Percentiles rank a stretch among this genome's conserved stretches.
Evolutionary conservation across 1,139 yeast genomes (phyloP).

Genomic region (Yamadazyma mexicana): DNA sequence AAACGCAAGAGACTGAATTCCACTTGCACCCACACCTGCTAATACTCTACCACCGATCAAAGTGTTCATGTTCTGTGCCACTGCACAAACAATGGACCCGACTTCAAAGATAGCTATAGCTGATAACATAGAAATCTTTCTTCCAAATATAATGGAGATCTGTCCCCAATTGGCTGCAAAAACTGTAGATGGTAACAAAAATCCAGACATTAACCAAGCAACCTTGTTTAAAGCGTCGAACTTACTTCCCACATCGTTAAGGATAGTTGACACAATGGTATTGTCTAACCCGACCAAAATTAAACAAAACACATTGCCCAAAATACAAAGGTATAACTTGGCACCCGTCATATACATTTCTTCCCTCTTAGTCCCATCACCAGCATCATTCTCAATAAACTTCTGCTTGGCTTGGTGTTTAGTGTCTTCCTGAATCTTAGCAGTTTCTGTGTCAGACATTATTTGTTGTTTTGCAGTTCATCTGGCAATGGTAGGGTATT

Average conservation of each 20-base stretch:
- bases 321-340: slow-evolving; percentile 26
- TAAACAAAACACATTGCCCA: slow-evolving; percentile 29
- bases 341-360: slow-evolving; percentile 37
- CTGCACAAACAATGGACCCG: slow-evolving; percentile 41
- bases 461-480: no score
- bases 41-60: slow-evolving; percentile 41
- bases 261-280: slow-evolving; percentile 39
- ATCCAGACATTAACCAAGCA: slow-evolving; percentile 65
- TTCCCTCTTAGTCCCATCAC: slow-evolving; percentile 42
- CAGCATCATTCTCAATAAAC: slow-evolving; percentile 39
- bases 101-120: slow-evolving; percentile 36
- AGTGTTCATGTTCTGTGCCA: slow-evolving; percentile 32
- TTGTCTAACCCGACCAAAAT: slow-evolving; percentile 43
- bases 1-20: slow-evolving; percentile 28
- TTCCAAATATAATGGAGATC: slow-evolving; percentile 46
- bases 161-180: slow-evolving; percentile 41
- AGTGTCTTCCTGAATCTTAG: no score
- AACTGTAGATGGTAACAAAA: slow-evolving; percentile 43
- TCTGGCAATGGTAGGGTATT: no score
- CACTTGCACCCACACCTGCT: slow-evolving; percentile 37
- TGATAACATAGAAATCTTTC: slow-evolving; percentile 38
- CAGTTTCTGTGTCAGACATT: no score
- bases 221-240: slow-evolving; percentile 50
- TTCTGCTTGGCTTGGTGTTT: slow-evolving; percentile 9
- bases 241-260: slow-evolving; percentile 37